Evolutionary conservation across 352 stramenopile genomes (phyloP).

Genomic region (Halophytophthora polymorphica): DNA sequence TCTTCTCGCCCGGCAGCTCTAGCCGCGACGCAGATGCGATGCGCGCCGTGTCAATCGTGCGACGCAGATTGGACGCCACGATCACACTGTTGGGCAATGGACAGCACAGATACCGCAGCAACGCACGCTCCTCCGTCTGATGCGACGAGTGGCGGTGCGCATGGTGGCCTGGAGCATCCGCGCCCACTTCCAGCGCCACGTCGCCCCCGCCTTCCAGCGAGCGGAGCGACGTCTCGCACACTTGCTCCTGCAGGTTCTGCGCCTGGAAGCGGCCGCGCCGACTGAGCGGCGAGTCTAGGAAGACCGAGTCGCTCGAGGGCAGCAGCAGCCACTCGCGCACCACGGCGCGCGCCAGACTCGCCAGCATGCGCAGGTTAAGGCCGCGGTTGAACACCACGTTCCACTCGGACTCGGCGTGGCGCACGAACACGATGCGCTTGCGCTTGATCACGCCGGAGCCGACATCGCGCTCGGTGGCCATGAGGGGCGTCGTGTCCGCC

Average conservation of each 20-base stretch:
- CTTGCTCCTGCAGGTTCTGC: slow-evolving; percentile 40
- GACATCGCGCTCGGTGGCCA: neutral
- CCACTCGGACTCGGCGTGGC: slow-evolving; percentile 88
- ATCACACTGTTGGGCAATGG: slow-evolving; percentile 56
- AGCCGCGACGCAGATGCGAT: slow-evolving; percentile 69
- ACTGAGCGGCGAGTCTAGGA: slow-evolving; percentile 85
- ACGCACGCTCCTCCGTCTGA: slow-evolving; percentile 18
- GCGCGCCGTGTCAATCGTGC: slow-evolving; percentile 75
- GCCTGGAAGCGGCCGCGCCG: slow-evolving; percentile 53
- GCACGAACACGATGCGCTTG: slow-evolving; percentile 80
- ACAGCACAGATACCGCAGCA: slow-evolving; percentile 47
- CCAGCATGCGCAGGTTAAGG: slow-evolving; percentile 35
- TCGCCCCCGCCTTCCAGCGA: slow-evolving; percentile 4
- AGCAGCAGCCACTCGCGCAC: slow-evolving; percentile 68
- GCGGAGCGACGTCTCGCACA: slow-evolving; percentile 27
- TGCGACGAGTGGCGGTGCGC: slow-evolving; percentile 13
- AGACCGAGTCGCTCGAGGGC: slow-evolving; percentile 66
- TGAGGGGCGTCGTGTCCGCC: neutral
- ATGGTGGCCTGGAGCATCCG: neutral
- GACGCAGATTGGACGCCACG: slow-evolving; percentile 69
- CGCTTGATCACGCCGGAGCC: slow-evolving; percentile 12
- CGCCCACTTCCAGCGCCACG: neutral
- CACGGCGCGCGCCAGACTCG: slow-evolving; percentile 50
- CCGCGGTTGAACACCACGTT: slow-evolving; percentile 88
- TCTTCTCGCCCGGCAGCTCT: slow-evolving; percentile 44